A percentile compares a stretch with the other conserved stretches of the same genome.
Evolutionary conservation across 768 basidiomycete species (phyloP).

Genomic region (Hydnomerulius pinastri): DNA sequence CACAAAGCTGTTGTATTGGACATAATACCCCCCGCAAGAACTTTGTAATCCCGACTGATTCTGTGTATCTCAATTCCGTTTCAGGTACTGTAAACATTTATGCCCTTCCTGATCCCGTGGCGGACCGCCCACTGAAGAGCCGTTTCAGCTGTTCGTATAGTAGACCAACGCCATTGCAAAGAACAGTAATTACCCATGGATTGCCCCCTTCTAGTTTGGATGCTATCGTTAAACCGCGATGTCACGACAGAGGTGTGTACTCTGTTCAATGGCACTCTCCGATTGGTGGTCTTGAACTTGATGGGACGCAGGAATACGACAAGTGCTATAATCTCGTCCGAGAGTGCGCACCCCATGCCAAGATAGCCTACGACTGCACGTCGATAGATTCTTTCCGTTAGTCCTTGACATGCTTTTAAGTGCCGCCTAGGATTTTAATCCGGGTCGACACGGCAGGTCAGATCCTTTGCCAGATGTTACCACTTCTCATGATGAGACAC

Average conservation of each 20-base stretch:
- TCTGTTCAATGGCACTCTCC: conserved; percentile 8
- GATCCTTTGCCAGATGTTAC: conserved; percentile 72
- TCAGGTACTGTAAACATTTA: not conserved
- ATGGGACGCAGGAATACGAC: conserved; percentile 64
- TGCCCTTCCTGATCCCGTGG: not conserved
- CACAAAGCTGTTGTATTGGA: conserved; percentile 1
- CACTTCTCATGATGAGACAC: conserved; percentile 85
- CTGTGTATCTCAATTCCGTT: not conserved
- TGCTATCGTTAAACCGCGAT: conserved; percentile 76
- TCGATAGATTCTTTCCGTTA: conserved; percentile 69
- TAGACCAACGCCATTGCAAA: not conserved
- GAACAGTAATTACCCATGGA: conserved; percentile 37
- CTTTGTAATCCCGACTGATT: conserved; percentile 1
- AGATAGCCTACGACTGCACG: conserved; percentile 53
- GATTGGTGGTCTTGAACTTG: conserved; percentile 1
- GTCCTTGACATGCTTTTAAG: conserved; percentile 26
- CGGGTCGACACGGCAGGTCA: conserved; percentile 49
- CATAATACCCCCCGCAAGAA: not conserved
- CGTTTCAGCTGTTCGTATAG: conserved; percentile 1
- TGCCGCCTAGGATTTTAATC: not conserved
- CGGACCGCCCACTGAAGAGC: not conserved
- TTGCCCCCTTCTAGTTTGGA: conserved; percentile 77
- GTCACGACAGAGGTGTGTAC: conserved; percentile 60
- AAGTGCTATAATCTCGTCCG: conserved; percentile 60
- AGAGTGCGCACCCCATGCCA: conserved; percentile 60